Base-by-base conservation (phyloP, 805 yeast genomes). In the Lipomyces mesembrius region DNA sequence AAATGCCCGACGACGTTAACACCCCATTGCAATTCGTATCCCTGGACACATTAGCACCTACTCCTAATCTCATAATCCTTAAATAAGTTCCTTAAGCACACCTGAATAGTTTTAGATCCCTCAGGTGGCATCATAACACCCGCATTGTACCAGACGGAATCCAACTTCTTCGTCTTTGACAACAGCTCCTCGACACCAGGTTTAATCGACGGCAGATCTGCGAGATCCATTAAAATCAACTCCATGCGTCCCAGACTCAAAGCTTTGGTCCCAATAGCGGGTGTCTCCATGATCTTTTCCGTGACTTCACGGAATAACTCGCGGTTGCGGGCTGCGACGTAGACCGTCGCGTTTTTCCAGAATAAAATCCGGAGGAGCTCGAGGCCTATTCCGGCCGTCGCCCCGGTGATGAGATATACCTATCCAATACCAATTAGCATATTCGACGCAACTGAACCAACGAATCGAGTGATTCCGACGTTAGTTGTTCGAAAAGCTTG, bases 1-100 rank as follows among this genome's bases (percentile, higher is more conserved):
- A 78, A 82, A 34, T 84, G 83, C 1, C 83, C 87, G 17, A 85
- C 69, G 22, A 73, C 79, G 72, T 84, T 85, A 22, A 81, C 79
- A 9, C 85, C 87, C 53, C 83, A 74, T 62, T 81, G 83, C 49
- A 77, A 62, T 61, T 84, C 87, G 63, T 76, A 79, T 8, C 84
- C 85, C 74, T 84, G 56, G 8, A 54, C 37, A 20, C 8, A 17
- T 54, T n/a, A 54, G 22, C 34, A 54, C 43, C 34, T 5, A n/a
- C 9, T 17, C 6, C 9, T 6, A 17, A 34, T n/a, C 8, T 29
- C 7, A 2, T 14, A 54, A 20, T 29, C n/a, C 9, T 5, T n/a
- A 54, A 27, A 52, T 25, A 27, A 14, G 7, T 5, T 35, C 7
- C 61, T 20, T 72, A 60, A 17, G 35, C 59, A 9, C 20, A 64